These are phyloP conservation scores for Trifolium repens DNA, from an alignment of 306 rosid species.

Conservation along the genomic window DNA sequence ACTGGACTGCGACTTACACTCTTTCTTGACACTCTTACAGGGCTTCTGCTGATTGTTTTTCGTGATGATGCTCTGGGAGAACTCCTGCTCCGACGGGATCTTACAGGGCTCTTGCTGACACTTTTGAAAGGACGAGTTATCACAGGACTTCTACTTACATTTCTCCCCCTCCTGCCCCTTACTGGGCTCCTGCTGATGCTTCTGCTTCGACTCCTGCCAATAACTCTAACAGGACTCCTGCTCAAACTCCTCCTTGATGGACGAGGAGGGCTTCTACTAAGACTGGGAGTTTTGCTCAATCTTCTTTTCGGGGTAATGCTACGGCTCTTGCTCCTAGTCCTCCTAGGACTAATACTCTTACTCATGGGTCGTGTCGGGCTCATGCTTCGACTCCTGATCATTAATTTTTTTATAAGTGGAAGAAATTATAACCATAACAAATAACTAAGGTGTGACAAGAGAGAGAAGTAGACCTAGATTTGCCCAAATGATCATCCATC, in stretches of 20 bases:
- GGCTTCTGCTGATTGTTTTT: slow-evolving; percentile 69
- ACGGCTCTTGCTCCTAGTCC: slow-evolving; percentile 64
- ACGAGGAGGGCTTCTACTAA: slow-evolving; percentile 63
- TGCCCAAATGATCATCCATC: slow-evolving; percentile 83
- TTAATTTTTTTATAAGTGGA: slow-evolving; percentile 65
- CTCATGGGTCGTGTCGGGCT: slow-evolving; percentile 87
- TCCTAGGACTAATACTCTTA: slow-evolving; percentile 89
- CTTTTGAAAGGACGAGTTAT: slow-evolving; percentile 41
- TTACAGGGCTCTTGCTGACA: slow-evolving; percentile 59
- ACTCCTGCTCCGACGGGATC: slow-evolving; percentile 58
- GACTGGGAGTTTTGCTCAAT: slow-evolving; percentile 35
- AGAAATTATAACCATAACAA: slow-evolving; percentile 58
- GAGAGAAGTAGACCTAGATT: slow-evolving; percentile 84
- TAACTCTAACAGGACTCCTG: slow-evolving; percentile 56
- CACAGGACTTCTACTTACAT: slow-evolving; percentile 41
- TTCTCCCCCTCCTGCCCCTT: slow-evolving; percentile 22
- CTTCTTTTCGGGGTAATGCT: slow-evolving; percentile 61
- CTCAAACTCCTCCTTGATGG: slow-evolving; percentile 58
- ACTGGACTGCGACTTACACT: slow-evolving; percentile 78
- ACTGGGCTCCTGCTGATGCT: slow-evolving; percentile 50
- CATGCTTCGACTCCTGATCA: slow-evolving; percentile 94
- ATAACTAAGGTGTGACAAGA: slow-evolving; percentile 71
- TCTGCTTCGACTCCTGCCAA: slow-evolving; percentile 45
- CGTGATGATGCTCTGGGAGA: slow-evolving; percentile 60
- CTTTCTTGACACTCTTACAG: slow-evolving; percentile 59